Base-by-base conservation (phyloP, 805 yeast species). In the Nakazawaea ambrosiae region DNA sequence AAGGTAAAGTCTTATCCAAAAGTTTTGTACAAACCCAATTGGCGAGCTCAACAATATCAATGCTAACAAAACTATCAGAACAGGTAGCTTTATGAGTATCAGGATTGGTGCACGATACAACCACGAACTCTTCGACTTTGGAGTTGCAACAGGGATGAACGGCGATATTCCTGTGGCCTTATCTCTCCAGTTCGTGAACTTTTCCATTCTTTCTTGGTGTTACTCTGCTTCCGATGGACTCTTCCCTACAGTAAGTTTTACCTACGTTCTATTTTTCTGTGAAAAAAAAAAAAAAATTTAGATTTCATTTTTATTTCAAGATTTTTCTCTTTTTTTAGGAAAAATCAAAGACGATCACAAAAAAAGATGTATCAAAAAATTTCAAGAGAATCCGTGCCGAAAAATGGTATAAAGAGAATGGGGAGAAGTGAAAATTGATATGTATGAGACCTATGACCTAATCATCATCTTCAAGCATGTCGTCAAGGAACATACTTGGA, bases 101-200 rank as follows among this genome's bases (percentile, higher is more conserved):
- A 55, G 49, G 7, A 46, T 34, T 2, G 49, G 33, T 18, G 16
- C 16, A 8, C 31, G 18, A 12, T 28, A 28, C 10, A 28, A 12
- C 16, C n/a, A 28, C 6, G 31, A 28, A 14, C 8, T 12, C 18
- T 17, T 16, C 6, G 10, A 5, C 8, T 14, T 16, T 7, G 11
- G 12, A 5, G 18, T 10, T 16, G 9, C 20, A 6, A 28, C 20
- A 5, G 31, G 31, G 20, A 82, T 64, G 47, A 86, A 87, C 3
- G 96, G 96, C 0, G 95, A 80, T 25, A 88, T 83, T n/a, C 96
- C 96, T 1, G 96, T 88, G 4, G 90, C 92, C 44, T 78, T 83
- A 53, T 87, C 96, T 57, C 96, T 71, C 80, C 84, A 87, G 43
- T 72, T 70, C 19, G 92, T 78, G 60, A 75, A 88, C 59, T 83